A percentile compares a stretch with the other conserved stretches of the same genome.
phyloP scores from a whole-genome alignment of 441 rosid species.

The Metrosideros polymorpha region DNA sequence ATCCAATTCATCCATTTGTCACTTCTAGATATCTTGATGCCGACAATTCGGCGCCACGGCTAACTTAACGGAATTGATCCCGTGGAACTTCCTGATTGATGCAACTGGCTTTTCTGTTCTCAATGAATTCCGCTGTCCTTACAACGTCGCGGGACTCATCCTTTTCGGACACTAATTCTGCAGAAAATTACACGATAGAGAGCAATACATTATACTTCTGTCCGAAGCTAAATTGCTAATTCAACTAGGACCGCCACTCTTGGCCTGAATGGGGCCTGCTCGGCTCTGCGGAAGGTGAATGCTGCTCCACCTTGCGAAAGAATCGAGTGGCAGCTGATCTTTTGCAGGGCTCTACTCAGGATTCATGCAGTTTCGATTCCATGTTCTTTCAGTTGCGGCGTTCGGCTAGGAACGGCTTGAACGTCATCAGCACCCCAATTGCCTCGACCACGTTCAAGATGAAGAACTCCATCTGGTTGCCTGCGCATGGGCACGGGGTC shows the following conservation, averaged over 20 bases:
- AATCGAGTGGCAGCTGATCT: background rate
- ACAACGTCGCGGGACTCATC: background rate
- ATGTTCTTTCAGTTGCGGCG: background rate
- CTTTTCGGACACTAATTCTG: background rate
- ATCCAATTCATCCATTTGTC: too few species aligned
- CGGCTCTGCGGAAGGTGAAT: background rate
- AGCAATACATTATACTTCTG: background rate
- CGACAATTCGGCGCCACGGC: background rate
- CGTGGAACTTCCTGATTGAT: background rate
- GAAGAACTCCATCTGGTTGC: background rate
- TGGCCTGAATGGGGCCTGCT: background rate
- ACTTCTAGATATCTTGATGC: too few species aligned
- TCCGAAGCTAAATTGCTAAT: background rate
- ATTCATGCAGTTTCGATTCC: rapidly evolving
- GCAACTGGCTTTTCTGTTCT: background rate
- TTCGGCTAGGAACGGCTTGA: background rate
- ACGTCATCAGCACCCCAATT: background rate
- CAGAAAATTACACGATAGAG: background rate
- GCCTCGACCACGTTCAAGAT: background rate
- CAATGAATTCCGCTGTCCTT: background rate
- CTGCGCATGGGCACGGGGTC: background rate
- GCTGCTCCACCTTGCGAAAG: background rate
- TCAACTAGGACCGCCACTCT: background rate
- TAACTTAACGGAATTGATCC: background rate
- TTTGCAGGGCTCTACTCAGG: background rate